Evolutionary conservation across 2,329 filamentous ascomycete species (phyloP).

Genomic region (Colletotrichum tamarilloi): DNA sequence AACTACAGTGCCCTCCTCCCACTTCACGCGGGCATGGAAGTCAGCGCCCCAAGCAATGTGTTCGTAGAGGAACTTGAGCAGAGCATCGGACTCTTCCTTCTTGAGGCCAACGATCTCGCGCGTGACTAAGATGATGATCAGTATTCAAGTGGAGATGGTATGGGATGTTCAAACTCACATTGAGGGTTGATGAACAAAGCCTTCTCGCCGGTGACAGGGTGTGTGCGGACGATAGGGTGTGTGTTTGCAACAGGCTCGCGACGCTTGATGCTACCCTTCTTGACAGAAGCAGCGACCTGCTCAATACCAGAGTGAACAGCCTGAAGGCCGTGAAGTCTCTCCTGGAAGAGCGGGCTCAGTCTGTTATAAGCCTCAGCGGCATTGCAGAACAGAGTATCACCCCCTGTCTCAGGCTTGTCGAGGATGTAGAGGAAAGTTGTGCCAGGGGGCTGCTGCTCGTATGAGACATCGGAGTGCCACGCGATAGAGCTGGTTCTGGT

Average conservation of each 20-base stretch:
- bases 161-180: constrained; percentile 5
- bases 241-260: constrained; percentile 33
- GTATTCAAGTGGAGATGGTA: too few relatives aligned
- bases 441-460: constrained; percentile 88
- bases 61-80: constrained; percentile 35
- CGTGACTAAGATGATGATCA: background rate
- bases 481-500: constrained; percentile 82
- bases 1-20: constrained; percentile 33
- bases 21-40: constrained; percentile 35
- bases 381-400: constrained; percentile 87
- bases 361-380: constrained; percentile 84
- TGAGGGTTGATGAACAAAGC: constrained; percentile 33
- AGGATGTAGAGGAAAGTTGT: constrained; percentile 91
- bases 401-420: constrained; percentile 83
- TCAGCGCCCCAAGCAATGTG: constrained; percentile 35
- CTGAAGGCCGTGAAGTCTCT: constrained; percentile 49
- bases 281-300: constrained; percentile 31
- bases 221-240: constrained; percentile 31
- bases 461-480: constrained; percentile 91
- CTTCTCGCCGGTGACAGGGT: constrained; percentile 33
- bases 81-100: constrained; percentile 32
- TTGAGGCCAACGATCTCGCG: constrained; percentile 32
- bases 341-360: constrained; percentile 81
- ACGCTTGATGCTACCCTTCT: constrained; percentile 34
- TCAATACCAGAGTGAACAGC: constrained; percentile 33